Conservation (phyloP, 2,329 filamentous ascomycete genomes). For the Pseudonectria buxi region DNA sequence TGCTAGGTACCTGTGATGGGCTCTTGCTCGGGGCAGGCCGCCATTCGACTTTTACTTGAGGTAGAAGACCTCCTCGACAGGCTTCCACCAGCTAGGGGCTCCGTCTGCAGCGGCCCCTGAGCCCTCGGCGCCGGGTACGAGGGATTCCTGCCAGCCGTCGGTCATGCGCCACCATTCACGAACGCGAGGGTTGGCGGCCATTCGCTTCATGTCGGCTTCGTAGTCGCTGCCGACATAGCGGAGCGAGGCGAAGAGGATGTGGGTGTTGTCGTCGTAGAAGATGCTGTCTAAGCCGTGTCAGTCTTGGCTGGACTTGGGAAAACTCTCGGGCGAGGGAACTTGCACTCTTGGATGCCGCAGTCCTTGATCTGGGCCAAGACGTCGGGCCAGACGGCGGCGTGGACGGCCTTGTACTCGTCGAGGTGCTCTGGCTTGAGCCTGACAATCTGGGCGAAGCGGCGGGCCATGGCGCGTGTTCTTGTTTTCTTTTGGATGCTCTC, state of each 20-base stretch:
- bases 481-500: constrained; percentile 2
- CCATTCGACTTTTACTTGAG: constrained; percentile 39
- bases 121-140: constrained; percentile 52
- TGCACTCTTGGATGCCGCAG: constrained; percentile 69
- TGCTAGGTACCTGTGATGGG: too few species aligned
- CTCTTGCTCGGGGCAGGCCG: too few species aligned
- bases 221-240: constrained; percentile 73
- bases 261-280: constrained; percentile 56
- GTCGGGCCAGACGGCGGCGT: constrained; percentile 70
- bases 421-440: constrained; percentile 61
- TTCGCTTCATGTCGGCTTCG: constrained; percentile 67
- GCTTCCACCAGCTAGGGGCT: constrained; percentile 61
- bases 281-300: constrained; percentile 62
- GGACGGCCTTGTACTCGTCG: constrained; percentile 65
- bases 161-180: constrained; percentile 78
- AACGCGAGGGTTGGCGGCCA: constrained; percentile 66
- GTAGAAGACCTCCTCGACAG: constrained; percentile 64
- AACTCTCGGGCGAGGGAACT: too few species aligned
- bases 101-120: constrained; percentile 43
- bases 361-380: constrained; percentile 69
- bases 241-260: constrained; percentile 67
- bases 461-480: constrained; percentile 24
- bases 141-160: constrained; percentile 63
- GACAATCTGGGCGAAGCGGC: constrained; percentile 65
- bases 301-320: too few species aligned